Conservation (phyloP, 2,329 filamentous ascomycete species). For the Alternaria brassicae region DNA sequence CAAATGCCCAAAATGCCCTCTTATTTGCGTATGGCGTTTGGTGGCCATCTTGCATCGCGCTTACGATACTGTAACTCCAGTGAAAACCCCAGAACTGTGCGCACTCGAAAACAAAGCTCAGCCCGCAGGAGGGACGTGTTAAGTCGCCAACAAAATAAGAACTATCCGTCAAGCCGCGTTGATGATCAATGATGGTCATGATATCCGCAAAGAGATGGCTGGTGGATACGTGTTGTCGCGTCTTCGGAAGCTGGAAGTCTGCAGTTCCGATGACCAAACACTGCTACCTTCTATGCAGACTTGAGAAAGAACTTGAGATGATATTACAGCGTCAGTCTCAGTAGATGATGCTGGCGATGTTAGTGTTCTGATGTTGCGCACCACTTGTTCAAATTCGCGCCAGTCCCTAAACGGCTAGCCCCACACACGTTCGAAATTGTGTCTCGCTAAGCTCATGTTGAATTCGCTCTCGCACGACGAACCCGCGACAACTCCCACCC, state of each 20-base stretch:
- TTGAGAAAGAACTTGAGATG: no score
- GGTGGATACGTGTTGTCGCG: background rate
- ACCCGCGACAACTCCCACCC: slow-evolving; percentile 31
- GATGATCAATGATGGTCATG: background rate
- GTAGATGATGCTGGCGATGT: background rate
- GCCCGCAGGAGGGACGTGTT: background rate
- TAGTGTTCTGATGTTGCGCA: background rate
- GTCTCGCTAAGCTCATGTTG: slow-evolving; percentile 13
- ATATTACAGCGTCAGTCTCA: background rate
- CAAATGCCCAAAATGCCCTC: background rate
- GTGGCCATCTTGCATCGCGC: background rate
- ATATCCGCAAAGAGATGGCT: background rate
- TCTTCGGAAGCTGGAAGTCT: background rate
- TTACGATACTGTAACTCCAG: no score
- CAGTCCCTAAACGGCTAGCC: slow-evolving; percentile 15
- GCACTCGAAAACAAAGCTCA: no score
- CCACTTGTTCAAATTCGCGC: background rate
- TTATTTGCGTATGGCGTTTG: background rate
- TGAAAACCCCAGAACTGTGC: no score
- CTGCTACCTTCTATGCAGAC: no score
- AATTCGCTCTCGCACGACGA: slow-evolving; percentile 16
- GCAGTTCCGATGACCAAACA: background rate
- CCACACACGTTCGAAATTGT: slow-evolving; percentile 18
- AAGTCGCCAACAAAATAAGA: background rate
- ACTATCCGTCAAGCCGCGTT: background rate